Conservation (phyloP, 75 land plant genomes). For the Gnetum montanum region DNA sequence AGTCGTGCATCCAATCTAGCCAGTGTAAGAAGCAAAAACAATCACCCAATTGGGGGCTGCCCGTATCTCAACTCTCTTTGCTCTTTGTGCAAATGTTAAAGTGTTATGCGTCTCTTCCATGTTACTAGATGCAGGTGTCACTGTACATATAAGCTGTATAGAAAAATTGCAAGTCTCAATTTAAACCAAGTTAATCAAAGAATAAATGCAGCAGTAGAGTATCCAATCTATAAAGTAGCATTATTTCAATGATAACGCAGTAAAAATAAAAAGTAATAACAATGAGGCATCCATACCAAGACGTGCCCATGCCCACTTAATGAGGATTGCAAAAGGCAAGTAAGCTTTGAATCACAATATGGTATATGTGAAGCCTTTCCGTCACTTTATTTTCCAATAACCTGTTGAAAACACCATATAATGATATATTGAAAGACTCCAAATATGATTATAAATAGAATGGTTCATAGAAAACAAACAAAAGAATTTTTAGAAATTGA, state of each 20-base stretch:
- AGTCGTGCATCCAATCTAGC: background rate
- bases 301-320: constrained; percentile 96
- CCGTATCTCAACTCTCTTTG: constrained; percentile 77
- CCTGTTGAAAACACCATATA: constrained; percentile 38
- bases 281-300: constrained; percentile 59
- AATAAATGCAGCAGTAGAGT: too few relatives aligned
- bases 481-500: too few relatives aligned
- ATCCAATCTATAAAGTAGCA: too few relatives aligned
- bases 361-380: constrained; percentile 97
- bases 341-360: constrained; percentile 94
- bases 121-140: constrained; percentile 89
- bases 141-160: constrained; percentile 82
- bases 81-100: constrained; percentile 84
- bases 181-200: background rate
- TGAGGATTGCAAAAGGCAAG: constrained; percentile 93
- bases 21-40: background rate
- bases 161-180: background rate
- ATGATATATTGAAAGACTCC: too few relatives aligned
- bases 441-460: too few relatives aligned
- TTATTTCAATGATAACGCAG: too few relatives aligned
- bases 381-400: constrained; percentile 92
- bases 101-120: constrained; percentile 94
- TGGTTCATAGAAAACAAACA: too few relatives aligned
- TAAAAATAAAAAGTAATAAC: background rate
- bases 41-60: constrained; percentile 81